Conservation (phyloP, 2,329 filamentous ascomycete genomes). For the Atkinsonella hypoxylon region DNA sequence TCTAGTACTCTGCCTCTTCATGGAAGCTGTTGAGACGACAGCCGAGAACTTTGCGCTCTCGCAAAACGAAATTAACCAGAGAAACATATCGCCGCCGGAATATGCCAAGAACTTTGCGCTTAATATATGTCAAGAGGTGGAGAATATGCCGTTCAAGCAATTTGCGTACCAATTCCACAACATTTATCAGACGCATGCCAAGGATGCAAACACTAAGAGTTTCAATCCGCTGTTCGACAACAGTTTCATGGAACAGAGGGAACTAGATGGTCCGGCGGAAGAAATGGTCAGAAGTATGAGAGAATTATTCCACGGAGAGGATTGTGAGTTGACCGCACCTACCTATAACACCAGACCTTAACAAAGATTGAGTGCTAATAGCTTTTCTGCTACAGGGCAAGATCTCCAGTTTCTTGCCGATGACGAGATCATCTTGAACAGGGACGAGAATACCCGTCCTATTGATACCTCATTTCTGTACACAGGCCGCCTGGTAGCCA, state of each 20-base stretch:
- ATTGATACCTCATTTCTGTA: conserved; percentile 38
- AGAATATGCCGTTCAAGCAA: conserved; percentile 48
- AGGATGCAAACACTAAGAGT: conserved; percentile 33
- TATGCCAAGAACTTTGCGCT: conserved; percentile 33
- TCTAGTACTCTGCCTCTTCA: conserved; percentile 44
- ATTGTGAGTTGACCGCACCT: conserved; percentile 27
- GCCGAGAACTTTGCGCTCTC: conserved; percentile 39
- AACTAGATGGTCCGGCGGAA: conserved; percentile 33
- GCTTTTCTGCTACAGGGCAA: conserved; percentile 17
- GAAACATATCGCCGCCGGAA: conserved; percentile 23
- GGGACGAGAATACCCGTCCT: conserved; percentile 33
- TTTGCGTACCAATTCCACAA: conserved; percentile 50
- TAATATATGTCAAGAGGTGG: conserved; percentile 35
- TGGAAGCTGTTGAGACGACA: conserved; percentile 43
- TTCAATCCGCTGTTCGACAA: conserved; percentile 45
- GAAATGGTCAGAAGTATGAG: conserved; percentile 35
- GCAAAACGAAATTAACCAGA: conserved; percentile 36
- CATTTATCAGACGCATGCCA: conserved; percentile 44
- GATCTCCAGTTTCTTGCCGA: conserved; percentile 30
- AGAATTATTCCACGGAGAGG: conserved; percentile 29
- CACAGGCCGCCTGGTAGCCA: conserved; percentile 38
- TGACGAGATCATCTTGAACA: conserved; percentile 33
- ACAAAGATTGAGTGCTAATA: neutral
- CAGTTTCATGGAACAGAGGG: conserved; percentile 26
- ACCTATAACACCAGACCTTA: neutral